phyloP scores from a whole-genome alignment of 148 eudicot genomes.

The Spergularia marina region DNA sequence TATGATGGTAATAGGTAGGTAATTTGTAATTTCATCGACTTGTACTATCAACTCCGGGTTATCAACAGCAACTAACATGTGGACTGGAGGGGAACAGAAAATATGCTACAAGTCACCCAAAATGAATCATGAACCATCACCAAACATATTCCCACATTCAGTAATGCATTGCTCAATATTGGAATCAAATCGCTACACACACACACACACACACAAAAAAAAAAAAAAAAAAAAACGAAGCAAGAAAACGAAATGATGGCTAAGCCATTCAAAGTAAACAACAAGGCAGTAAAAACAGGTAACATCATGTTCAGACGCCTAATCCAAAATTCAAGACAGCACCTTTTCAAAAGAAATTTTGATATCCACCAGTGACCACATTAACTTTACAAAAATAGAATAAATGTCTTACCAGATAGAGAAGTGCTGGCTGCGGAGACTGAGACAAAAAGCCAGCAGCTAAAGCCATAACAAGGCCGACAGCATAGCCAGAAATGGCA shows the following conservation, averaged over 20 bases:
- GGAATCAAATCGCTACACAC: background rate
- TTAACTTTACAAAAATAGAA: background rate
- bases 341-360: background rate
- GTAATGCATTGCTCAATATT: no score
- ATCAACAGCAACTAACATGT: background rate
- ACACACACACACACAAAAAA: background rate
- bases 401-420: constrained; percentile 67
- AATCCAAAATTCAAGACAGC: background rate
- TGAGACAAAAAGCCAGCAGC: constrained; percentile 88
- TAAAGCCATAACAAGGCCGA: constrained; percentile 81
- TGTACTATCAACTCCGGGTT: background rate
- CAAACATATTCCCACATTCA: no score
- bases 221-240: background rate
- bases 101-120: background rate
- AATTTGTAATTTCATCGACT: no score
- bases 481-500: constrained; percentile 76
- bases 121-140: background rate
- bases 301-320: background rate
- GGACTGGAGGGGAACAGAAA: background rate
- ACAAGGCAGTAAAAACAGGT: background rate
- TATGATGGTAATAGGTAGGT: no score
- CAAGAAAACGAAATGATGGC: background rate
- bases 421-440: constrained; percentile 97
- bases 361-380: background rate
- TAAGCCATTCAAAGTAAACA: background rate